phyloP scores from a whole-genome alignment of 1,284 basidiomycete genomes.

The Coniophora puteana region DNA sequence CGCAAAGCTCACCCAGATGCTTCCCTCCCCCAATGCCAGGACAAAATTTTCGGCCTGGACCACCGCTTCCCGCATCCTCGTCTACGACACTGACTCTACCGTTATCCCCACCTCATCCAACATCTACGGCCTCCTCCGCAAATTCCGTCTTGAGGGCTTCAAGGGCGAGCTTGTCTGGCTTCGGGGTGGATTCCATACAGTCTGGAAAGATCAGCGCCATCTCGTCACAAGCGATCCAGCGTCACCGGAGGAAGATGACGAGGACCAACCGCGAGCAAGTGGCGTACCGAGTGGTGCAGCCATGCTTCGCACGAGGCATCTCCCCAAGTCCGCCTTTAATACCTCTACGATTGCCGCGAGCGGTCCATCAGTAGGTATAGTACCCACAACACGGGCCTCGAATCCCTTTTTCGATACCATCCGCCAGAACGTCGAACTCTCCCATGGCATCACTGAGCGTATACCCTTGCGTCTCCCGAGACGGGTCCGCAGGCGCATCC shows the following conservation, averaged over 20 bases:
- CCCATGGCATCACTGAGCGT: conserved; percentile 79
- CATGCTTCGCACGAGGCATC: conserved; percentile 52
- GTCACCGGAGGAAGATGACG: conserved; percentile 52
- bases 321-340: conserved; percentile 65
- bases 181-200: conserved; percentile 74
- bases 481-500: conserved; percentile 56
- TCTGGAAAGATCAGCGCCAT: conserved; percentile 52
- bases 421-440: conserved; percentile 90
- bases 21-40: conserved; percentile 56
- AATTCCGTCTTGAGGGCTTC: conserved; percentile 76
- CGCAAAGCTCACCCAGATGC: conserved; percentile 70
- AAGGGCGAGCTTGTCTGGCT: conserved; percentile 69
- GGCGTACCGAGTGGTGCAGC: conserved; percentile 20
- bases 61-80: conserved; percentile 58
- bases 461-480: conserved; percentile 74
- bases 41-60: conserved; percentile 60
- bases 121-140: conserved; percentile 76
- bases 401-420: conserved; percentile 96
- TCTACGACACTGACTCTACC: conserved; percentile 78
- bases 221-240: conserved; percentile 49
- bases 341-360: conserved; percentile 45
- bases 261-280: no score
- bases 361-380: conserved; percentile 11
- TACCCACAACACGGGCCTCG: conserved; percentile 20
- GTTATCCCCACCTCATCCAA: conserved; percentile 62